Base-by-base conservation (phyloP, 2,329 filamentous ascomycete genomes). In the Chaetothyriales sp. region DNA sequence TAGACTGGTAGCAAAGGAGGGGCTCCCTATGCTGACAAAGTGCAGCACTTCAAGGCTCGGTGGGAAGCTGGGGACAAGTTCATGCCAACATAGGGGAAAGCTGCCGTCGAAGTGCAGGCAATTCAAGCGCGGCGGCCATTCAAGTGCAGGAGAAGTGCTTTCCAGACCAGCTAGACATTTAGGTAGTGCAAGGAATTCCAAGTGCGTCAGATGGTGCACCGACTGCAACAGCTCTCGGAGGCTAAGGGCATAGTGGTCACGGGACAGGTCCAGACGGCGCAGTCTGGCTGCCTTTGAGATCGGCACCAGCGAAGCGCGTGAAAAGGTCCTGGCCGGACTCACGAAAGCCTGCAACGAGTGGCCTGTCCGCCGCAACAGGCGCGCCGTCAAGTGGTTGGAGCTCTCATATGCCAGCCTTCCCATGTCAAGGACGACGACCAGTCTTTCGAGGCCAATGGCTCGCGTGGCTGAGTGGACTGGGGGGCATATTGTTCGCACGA, bases 271-370 rank as follows among this genome's bases (percentile, higher is more conserved):
- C 15, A 81, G 65, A 2, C 67, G 54, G 8, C 64, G 64, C 3
- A 82, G 65, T 0, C 69, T 65, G 5, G 57, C 55, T 61, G 77
- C 79, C 64, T 80, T 80, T 2, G 72, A 70, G 18, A 82, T 61
- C 2, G 74, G 69, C 2, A 76, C 70, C 55, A 80, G 73, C 59
- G 74, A 76, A 53, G 78, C 77, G 48, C 75, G 63, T 68, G 73
- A 73, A 57, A 81, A 81, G 3, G 73, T 74, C 3, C 74, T 70
- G 53, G 75, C 74, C 1, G 79, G 79, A 1, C 78, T 77, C 46
- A 73, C 62, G 59, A 81, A 80, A n/a, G 65, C 62, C 54, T 74
- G 67, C 18, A 82, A 60, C 1, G 66, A 71, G 5, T 64, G 62
- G 54, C 76, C 79, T 1, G 75, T 71, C 47, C 75, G 67, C 20